These are phyloP conservation scores for Rhodotorula babjevae DNA, from an alignment of 768 basidiomycete genomes.

Conservation along the genomic window DNA sequence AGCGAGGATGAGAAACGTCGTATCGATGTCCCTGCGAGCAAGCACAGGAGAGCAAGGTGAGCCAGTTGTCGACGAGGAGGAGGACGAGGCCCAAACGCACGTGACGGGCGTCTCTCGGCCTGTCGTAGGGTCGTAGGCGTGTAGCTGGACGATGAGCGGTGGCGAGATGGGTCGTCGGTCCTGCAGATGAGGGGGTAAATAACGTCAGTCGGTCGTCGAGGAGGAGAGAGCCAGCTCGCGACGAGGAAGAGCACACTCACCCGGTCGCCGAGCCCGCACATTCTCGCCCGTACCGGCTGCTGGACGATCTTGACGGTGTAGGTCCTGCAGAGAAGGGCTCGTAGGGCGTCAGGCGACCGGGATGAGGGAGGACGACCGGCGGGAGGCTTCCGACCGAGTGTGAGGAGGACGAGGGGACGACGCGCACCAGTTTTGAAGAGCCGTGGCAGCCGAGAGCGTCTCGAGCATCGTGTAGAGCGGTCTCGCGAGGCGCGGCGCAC, in stretches of 20 bases:
- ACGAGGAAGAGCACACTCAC: conserved; percentile 50
- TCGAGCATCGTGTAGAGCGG: background rate
- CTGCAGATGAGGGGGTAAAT: conserved; percentile 47
- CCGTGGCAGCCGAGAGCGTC: background rate
- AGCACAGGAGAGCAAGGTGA: background rate
- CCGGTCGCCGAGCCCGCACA: conserved; percentile 97
- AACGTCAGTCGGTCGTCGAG: no score
- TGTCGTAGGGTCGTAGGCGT: conserved; percentile 62
- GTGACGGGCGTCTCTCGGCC: conserved; percentile 65
- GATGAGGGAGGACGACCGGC: background rate
- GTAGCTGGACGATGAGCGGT: conserved; percentile 67
- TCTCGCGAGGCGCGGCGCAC: background rate
- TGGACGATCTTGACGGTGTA: conserved; percentile 82
- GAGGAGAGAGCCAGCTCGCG: background rate
- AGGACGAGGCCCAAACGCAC: conserved; percentile 52
- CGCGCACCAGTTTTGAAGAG: background rate
- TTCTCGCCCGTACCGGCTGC: conserved; percentile 81
- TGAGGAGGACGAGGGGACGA: no score
- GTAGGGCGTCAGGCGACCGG: no score
- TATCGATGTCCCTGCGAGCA: conserved; percentile 1
- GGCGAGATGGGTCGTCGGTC: conserved; percentile 89
- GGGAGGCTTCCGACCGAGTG: no score
- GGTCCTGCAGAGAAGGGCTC: background rate
- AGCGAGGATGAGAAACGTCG: conserved; percentile 73
- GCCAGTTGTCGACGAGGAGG: background rate